Evolutionary conservation across 2,329 filamentous ascomycete genomes (phyloP).

Genomic region (Alternaria alternata): DNA sequence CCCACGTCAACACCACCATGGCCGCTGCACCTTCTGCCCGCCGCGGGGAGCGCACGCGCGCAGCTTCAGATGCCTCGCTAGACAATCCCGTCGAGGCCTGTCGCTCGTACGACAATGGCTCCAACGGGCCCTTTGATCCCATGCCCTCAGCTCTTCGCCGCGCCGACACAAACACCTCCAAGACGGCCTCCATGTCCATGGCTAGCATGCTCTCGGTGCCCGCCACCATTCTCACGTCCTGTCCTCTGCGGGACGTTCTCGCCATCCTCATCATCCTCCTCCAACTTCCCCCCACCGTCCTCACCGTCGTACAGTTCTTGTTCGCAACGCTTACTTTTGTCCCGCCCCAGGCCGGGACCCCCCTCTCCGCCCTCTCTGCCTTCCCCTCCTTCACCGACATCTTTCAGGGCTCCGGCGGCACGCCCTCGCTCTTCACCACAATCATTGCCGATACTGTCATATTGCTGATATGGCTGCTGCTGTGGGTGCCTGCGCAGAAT

Average conservation of each 20-base stretch:
- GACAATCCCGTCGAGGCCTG: slow-evolving; percentile 50
- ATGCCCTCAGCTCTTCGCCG: slow-evolving; percentile 65
- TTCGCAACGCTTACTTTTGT: slow-evolving; percentile 95
- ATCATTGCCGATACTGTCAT: slow-evolving; percentile 84
- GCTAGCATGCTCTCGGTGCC: slow-evolving; percentile 74
- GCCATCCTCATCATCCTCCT: slow-evolving; percentile 96
- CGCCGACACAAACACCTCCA: slow-evolving; percentile 66
- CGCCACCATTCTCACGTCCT: slow-evolving; percentile 86
- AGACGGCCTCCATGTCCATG: slow-evolving; percentile 73
- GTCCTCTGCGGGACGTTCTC: slow-evolving; percentile 92
- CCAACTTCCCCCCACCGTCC: slow-evolving; percentile 85
- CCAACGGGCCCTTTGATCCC: slow-evolving; percentile 47
- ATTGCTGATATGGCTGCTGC: slow-evolving; percentile 83
- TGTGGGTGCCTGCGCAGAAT: slow-evolving; percentile 87
- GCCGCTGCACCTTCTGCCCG: slow-evolving; percentile 17
- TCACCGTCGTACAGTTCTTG: slow-evolving; percentile 88
- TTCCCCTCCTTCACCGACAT: slow-evolving; percentile 86
- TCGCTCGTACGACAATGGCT: slow-evolving; percentile 39
- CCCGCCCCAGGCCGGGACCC: slow-evolving; percentile 76
- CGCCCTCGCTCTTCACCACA: slow-evolving; percentile 85
- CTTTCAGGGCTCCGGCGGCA: slow-evolving; percentile 85
- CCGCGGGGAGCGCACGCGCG: slow-evolving; percentile 48
- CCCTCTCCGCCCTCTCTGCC: slow-evolving; percentile 76
- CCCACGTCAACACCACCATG: slow-evolving; percentile 22
- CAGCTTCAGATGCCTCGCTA: slow-evolving; percentile 54